Base-by-base conservation (phyloP, 148 eudicot species). In the Salicornia ramosissima region DNA sequence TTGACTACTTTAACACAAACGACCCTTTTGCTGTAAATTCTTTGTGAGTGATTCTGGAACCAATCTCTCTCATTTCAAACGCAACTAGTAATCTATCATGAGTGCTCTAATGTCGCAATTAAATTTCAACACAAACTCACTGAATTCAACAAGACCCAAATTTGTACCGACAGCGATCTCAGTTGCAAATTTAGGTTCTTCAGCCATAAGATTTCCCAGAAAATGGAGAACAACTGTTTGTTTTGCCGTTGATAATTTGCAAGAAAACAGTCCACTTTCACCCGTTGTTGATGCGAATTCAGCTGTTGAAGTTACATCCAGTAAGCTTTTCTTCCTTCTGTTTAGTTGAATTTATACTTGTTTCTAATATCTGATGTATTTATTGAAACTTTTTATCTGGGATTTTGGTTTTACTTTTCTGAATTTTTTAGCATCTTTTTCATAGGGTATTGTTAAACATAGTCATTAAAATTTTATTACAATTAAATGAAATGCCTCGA, bases 171-270 rank as follows among this genome's bases (percentile, higher is more conserved):
- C 26, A 29, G 45, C 57, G 24, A 74, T 65, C 61, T 80, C 52
- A 7, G 65, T 39, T 42, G 75, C 72, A 19, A 68, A 50, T 4
- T 43, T 81, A 43, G 57, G 66, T 13, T 72, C 77, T 25, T 71
- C 82, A 14, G 62, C 55, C 43, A 74, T 22, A 33, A 83, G 60
- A 52, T 67, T 39, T 43, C 55, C 60, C 55, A 69, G 76, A 60
- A 82, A 67, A 40, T 64, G 80, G 51, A 69, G 64, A 29, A 71
- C 77, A 53, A 40, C 76, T 36, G 79, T 80, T 75, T 83, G 89
- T 43, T 89, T 67, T 54, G 90, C 94, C n/a, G 82, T 81, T 61
- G 94, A 92, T 21, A 91, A 92, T 77, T 78, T 71, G 51, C 75
- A 61, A 33, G 78, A 79, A 67, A 81, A 75, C 34, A 79, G 85